A percentile compares a stretch with the other conserved stretches of the same genome.
These are phyloP conservation scores for Coemansia sp. DNA, from an alignment of 192 early-diverging fungal species.

Conservation along the genomic window DNA sequence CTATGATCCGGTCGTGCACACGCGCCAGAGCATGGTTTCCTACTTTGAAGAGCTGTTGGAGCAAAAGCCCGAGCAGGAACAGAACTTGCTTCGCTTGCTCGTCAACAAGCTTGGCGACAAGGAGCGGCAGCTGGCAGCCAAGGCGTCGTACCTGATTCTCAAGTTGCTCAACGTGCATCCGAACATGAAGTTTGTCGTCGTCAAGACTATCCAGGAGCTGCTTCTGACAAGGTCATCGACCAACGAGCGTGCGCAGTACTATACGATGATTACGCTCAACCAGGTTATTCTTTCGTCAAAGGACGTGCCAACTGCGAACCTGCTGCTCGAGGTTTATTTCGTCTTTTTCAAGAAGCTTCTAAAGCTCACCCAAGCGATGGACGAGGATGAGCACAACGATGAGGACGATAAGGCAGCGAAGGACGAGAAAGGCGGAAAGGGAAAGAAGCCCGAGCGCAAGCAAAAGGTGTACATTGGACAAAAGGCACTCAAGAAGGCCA, in stretches of 20 bases:
- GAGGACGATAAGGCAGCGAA: constrained; percentile 45
- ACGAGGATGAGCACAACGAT: constrained; percentile 36
- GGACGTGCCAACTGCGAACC: constrained; percentile 74
- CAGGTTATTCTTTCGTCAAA: constrained; percentile 82
- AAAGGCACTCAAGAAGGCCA: constrained; percentile 52
- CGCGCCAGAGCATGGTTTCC: constrained; percentile 76
- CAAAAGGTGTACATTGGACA: constrained; percentile 48
- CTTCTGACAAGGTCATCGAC: constrained; percentile 69
- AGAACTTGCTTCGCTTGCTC: constrained; percentile 86
- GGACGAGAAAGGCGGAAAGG: constrained; percentile 5
- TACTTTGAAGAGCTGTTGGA: constrained; percentile 76
- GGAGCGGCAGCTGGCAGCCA: constrained; percentile 83
- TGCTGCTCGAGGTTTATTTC: constrained; percentile 90
- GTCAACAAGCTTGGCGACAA: constrained; percentile 96
- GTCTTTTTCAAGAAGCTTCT: constrained; percentile 82
- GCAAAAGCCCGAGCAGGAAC: constrained; percentile 94
- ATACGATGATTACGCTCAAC: constrained; percentile 86
- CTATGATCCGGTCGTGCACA: constrained; percentile 81
- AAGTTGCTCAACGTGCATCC: constrained; percentile 74
- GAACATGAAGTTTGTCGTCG: constrained; percentile 85
- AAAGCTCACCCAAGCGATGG: constrained; percentile 54
- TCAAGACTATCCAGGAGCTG: constrained; percentile 84
- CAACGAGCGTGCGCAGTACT: constrained; percentile 83
- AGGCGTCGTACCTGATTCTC: constrained; percentile 74
- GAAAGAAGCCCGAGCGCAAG: constrained; percentile 36